Base-by-base conservation (phyloP, 768 basidiomycete genomes). In the Tricholoma flavovirens region DNA sequence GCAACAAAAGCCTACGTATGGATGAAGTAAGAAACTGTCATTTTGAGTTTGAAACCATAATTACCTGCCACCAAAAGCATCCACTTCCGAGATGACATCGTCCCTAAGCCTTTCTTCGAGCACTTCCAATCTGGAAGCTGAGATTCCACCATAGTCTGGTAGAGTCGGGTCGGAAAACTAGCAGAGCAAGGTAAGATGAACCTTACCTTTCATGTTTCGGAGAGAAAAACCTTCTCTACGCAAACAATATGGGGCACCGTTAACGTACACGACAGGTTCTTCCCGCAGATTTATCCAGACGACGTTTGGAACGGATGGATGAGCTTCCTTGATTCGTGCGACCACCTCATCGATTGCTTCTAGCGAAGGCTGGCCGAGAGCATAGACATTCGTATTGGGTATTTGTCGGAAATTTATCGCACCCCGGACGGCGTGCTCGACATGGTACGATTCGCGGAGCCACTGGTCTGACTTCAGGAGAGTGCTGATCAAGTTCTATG, bases 231-330 rank as follows among this genome's bases (percentile, higher is more conserved):
- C 81, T 65, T 96, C 92, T 56, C 93, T 76, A 58, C 96, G 79
- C 67, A 91, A 70, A 61, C 95, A 98, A 69, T 93, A 98, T 0
- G 94, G 92, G 15, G 85, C 82, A 29, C 95, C 95, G 64, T 98
- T 96, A 63, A 98, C 83, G 69, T 95, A 94, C 0, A 93, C 87
- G 40, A 95, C 81, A 1, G 93, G 93, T 64, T 93, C 90, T 65
- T 97, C 95, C 19, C 96, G 77, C n/a, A 99, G 73, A 14, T 92
- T 93, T 51, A 98, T 82, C 97, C 96, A 98, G 17, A 91, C 77
- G 12, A 96, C 79, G 45, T 80, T 78, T 11, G 78, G 76, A 1
- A 86, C 77, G 21, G 72, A 69, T 1, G 88, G 85, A 64, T 90
- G 81, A 0, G 78, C 74, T 22, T 72, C 68, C 56, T 81, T 84